Conservation (phyloP, 352 stramenopile genomes). For the Pythium sp. region DNA sequence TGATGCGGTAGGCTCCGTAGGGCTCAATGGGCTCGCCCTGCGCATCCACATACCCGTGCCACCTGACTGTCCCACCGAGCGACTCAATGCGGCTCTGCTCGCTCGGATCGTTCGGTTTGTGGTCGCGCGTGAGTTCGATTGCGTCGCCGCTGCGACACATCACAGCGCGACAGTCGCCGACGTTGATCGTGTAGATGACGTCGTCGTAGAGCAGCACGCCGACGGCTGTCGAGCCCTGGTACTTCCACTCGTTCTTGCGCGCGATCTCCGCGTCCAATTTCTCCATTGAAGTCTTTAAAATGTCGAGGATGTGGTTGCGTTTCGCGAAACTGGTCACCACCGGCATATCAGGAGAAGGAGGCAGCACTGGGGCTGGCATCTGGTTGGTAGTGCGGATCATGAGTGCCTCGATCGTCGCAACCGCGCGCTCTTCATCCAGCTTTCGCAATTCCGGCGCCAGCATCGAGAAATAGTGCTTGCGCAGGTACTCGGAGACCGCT, state of each 20-base stretch:
- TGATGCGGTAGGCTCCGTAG: conserved; percentile 91
- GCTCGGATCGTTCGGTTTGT: conserved; percentile 87
- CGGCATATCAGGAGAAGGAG: neutral
- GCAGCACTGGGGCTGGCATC: neutral
- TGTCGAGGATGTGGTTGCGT: conserved; percentile 31
- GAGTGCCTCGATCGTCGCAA: neutral
- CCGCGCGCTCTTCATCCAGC: conserved; percentile 28
- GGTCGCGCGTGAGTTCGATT: conserved; percentile 78
- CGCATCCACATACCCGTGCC: conserved; percentile 86
- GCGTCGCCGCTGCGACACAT: conserved; percentile 81
- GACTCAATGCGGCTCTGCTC: conserved; percentile 76
- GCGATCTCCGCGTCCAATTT: conserved; percentile 62
- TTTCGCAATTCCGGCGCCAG: conserved; percentile 45
- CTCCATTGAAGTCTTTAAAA: conserved; percentile 45
- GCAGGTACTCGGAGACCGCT: conserved; percentile 61
- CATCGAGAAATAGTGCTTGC: conserved; percentile 54
- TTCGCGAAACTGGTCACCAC: conserved; percentile 11
- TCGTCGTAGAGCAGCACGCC: conserved; percentile 77
- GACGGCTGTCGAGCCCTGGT: conserved; percentile 72
- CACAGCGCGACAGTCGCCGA: conserved; percentile 95
- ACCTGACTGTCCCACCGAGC: conserved; percentile 85
- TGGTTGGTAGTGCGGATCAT: neutral
- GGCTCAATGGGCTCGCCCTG: conserved; percentile 84
- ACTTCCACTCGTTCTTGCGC: conserved; percentile 70
- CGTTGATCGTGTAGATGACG: conserved; percentile 85